Conservation (phyloP, 139 green algal genomes). For the Trebouxia sp. region DNA sequence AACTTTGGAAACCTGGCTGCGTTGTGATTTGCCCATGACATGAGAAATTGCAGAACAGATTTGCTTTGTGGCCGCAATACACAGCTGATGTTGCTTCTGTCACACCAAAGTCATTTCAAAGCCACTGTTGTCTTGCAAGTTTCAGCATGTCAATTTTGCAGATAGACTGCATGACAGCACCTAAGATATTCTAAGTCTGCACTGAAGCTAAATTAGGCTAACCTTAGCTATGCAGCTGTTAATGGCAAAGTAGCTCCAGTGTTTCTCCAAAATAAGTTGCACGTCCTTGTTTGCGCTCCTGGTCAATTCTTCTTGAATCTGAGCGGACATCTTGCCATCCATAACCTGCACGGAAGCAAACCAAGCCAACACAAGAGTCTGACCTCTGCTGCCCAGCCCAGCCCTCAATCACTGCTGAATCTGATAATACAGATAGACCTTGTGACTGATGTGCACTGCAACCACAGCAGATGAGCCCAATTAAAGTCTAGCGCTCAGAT, state of each 20-base stretch:
- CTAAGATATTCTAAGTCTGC: too few relatives aligned
- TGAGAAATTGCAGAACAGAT: constrained; percentile 4
- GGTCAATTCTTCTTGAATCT: too few relatives aligned
- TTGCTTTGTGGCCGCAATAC: constrained; percentile 5
- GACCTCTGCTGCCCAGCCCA: constrained; percentile 3
- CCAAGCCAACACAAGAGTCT: too few relatives aligned
- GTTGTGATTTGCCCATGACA: neutral
- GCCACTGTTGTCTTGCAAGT: neutral
- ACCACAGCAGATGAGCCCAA: constrained; percentile 6
- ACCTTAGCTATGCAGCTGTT: too few relatives aligned
- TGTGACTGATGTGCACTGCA: constrained; percentile 17
- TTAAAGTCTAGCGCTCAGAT: constrained; percentile 4
- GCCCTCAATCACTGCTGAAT: neutral
- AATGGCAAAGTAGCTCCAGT: too few relatives aligned
- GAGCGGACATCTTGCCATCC: too few relatives aligned
- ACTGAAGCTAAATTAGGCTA: too few relatives aligned
- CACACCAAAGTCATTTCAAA: neutral
- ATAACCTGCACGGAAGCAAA: too few relatives aligned
- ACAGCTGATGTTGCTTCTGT: constrained; percentile 9
- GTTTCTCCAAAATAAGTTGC: too few relatives aligned
- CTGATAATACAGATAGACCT: constrained; percentile 2
- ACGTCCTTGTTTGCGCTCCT: too few relatives aligned
- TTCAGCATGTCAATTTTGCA: constrained; percentile 19
- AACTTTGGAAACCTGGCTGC: neutral
- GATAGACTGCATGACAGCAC: constrained; percentile 9